Evolutionary conservation across 805 yeast genomes (phyloP).

Genomic region (Candida rishiriensis): DNA sequence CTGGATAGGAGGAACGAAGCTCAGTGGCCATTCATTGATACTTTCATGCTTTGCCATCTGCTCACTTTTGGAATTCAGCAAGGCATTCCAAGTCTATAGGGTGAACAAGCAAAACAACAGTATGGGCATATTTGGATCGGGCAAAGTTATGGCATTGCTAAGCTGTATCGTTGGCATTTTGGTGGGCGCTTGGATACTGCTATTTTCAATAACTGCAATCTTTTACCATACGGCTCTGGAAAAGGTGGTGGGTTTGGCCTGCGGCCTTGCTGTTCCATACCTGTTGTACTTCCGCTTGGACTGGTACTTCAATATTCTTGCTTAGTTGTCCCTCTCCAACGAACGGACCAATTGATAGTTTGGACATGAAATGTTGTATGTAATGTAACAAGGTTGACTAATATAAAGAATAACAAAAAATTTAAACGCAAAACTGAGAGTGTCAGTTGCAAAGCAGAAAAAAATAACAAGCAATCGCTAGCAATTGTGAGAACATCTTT

Average conservation of each 20-base stretch:
- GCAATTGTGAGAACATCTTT: not conserved
- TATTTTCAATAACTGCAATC: conserved; percentile 40
- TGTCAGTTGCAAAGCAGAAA: not conserved
- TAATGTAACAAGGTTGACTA: too few relatives aligned
- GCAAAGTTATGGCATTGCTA: not conserved
- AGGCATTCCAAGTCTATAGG: conserved; percentile 6
- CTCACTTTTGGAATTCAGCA: conserved; percentile 21
- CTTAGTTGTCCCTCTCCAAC: not conserved
- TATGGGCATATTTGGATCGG: not conserved
- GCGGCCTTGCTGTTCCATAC: conserved; percentile 35
- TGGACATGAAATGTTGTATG: not conserved
- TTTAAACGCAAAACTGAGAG: too few relatives aligned
- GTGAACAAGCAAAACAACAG: conserved; percentile 2
- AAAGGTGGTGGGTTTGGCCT: conserved; percentile 38
- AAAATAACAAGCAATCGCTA: not conserved
- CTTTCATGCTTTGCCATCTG: conserved; percentile 31
- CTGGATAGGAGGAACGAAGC: conserved; percentile 38
- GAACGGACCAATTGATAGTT: not conserved
- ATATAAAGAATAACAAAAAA: too few relatives aligned
- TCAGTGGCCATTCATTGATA: conserved; percentile 40
- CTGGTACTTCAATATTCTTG: conserved; percentile 7
- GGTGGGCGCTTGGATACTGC: conserved; percentile 33
- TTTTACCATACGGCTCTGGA: conserved; percentile 48
- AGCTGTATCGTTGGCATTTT: conserved; percentile 5
- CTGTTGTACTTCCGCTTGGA: conserved; percentile 18